Conservation (phyloP, 1,284 basidiomycete genomes). For the Papiliotrema flavescens region DNA sequence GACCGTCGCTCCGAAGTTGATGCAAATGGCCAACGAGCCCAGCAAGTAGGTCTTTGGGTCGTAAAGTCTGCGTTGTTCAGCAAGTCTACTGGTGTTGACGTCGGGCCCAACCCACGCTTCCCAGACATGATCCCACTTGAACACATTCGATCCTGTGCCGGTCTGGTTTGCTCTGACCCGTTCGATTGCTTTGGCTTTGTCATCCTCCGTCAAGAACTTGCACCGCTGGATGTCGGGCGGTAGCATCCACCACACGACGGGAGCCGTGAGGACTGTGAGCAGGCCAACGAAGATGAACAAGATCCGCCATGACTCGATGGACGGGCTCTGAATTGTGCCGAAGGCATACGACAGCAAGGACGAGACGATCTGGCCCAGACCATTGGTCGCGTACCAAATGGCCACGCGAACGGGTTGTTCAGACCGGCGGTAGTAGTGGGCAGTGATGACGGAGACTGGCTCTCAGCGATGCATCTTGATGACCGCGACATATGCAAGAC, state of each 20-base stretch:
- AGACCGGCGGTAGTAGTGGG: constrained; percentile 27
- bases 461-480: constrained; percentile 19
- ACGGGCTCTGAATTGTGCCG: constrained; percentile 7
- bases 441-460: constrained; percentile 21
- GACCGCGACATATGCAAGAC: no score
- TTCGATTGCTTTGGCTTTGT: constrained; percentile 7
- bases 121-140: constrained; percentile 11
- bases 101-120: constrained; percentile 8
- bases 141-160: constrained; percentile 11
- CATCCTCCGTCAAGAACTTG: constrained; percentile 5
- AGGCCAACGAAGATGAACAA: constrained; percentile 7
- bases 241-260: constrained; percentile 3
- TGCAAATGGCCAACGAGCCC: constrained; percentile 14
- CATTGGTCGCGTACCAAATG: constrained; percentile 32
- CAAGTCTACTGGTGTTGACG: no score
- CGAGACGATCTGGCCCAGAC: constrained; percentile 21
- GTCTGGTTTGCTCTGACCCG: constrained; percentile 13
- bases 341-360: constrained; percentile 21
- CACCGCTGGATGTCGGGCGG: background rate
- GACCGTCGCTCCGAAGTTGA: constrained; percentile 13
- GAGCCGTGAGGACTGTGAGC: constrained; percentile 5
- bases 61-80: background rate
- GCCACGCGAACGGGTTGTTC: constrained; percentile 34
- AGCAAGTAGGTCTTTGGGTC: constrained; percentile 16
- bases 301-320: constrained; percentile 1